Percentiles rank a stretch among this genome's conserved stretches.
These are phyloP conservation scores for Ceratobasidium sp. DNA, from an alignment of 1,284 basidiomycete species.

Conservation along the genomic window DNA sequence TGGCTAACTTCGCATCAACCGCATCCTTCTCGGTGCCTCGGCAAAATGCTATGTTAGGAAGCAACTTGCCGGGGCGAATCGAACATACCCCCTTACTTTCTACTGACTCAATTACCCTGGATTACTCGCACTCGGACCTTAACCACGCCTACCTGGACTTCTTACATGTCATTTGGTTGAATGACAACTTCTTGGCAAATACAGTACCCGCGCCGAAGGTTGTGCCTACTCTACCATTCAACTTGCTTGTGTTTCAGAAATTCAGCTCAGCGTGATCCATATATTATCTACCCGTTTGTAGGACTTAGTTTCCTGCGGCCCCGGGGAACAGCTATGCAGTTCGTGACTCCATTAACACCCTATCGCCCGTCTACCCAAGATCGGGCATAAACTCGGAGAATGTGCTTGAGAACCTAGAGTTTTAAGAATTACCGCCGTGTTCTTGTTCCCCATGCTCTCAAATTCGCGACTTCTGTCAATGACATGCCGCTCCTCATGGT, in stretches of 20 bases:
- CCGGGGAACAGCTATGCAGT: not conserved
- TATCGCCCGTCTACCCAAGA: conserved; percentile 1
- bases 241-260: no score
- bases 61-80: not conserved
- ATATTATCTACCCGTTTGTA: not conserved
- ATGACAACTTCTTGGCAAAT: conserved; percentile 11
- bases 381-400: conserved; percentile 39
- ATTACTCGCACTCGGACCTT: conserved; percentile 25
- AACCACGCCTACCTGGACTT: conserved; percentile 1
- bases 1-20: not conserved
- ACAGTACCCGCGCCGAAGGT: not conserved
- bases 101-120: no score
- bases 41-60: conserved; percentile 10
- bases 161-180: conserved; percentile 9
- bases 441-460: conserved; percentile 16
- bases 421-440: conserved; percentile 29
- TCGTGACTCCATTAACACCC: not conserved
- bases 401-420: not conserved
- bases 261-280: not conserved
- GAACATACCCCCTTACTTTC: no score
- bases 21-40: conserved; percentile 39
- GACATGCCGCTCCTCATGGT: conserved; percentile 32
- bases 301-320: not conserved
- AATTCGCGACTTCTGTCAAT: conserved; percentile 25
- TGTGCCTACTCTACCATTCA: no score